Evolutionary conservation across 352 stramenopile genomes (phyloP), one percentile per base, ranked within the genome.

Genomic region (Pythium aristosporum): DNA sequence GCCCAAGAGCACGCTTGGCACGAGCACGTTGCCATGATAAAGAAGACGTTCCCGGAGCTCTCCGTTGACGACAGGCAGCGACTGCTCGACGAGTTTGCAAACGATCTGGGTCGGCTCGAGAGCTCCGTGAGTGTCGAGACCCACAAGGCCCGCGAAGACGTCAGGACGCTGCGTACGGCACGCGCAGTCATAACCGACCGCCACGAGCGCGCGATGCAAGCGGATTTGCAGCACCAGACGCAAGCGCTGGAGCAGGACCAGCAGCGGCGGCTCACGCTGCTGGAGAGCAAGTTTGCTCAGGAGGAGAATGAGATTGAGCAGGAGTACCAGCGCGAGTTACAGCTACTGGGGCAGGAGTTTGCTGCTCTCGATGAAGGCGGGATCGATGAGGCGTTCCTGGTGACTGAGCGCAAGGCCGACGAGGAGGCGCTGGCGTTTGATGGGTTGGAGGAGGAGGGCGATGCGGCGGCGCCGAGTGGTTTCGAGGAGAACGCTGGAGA

Each of bases 181-280:
- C 64, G 62, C 10, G 58, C 68, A 20, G 53, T 88, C 0, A 50
- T 63, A 23, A 32, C 36, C 2, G 63, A 57, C 13, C 50, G 34
- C 50, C 48, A 18, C 50, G 43, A 41, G 6, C 53, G 44, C 5
- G 43, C 50, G 12, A 44, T 61, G 21, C 20, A 44, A 0, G 25
- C 25, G 0, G 51, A 42, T 2, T 28, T 28, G 1, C 25, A 46
- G 11, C 34, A 62, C 13, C 44, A 68, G 5, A 59, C 85, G 23
- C 39, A 77, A 6, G 75, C 62, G 20, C 82, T 89, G 39, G 77
- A 88, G 48, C 57, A 79, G 44, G 79, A 85, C 21, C 89, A 90
- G 48, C 63, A 78, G 8, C 69, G 72, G 25, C 74, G 87, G 50
- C 57, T 81, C 10, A 72, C 79, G 2, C 65, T 51, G 11, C 32